Conservation (phyloP, 1,284 basidiomycete genomes). For the Cutaneotrichosporon mucoides region DNA sequence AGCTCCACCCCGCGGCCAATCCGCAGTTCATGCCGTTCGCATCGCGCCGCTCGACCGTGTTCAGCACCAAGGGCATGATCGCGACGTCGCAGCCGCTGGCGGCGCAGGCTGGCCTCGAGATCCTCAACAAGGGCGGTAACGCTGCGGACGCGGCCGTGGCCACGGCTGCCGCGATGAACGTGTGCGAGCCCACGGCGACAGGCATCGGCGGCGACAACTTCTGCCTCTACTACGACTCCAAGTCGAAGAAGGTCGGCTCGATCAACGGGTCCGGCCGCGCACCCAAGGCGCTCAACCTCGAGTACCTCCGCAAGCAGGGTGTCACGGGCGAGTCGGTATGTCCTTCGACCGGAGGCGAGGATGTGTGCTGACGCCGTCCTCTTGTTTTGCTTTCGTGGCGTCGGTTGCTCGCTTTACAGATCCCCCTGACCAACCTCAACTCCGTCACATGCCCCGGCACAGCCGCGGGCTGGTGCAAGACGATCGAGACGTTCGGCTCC, state of each 20-base stretch:
- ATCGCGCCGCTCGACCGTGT: constrained; percentile 28
- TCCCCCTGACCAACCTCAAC: constrained; percentile 73
- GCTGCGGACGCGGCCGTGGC: constrained; percentile 70
- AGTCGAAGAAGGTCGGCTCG: constrained; percentile 64
- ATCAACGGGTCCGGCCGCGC: constrained; percentile 65
- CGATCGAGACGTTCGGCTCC: constrained; percentile 74
- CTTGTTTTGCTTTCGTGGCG: no score
- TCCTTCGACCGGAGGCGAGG: background rate
- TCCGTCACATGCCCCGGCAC: constrained; percentile 91
- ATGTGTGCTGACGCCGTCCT: background rate
- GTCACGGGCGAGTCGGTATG: constrained; percentile 56
- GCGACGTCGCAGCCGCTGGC: constrained; percentile 80
- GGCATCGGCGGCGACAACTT: constrained; percentile 63
- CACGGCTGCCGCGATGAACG: constrained; percentile 81
- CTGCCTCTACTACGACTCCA: constrained; percentile 83
- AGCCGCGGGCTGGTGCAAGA: constrained; percentile 92
- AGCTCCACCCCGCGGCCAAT: constrained; percentile 39
- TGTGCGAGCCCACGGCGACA: constrained; percentile 60
- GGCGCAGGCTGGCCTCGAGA: constrained; percentile 76
- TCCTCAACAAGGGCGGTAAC: constrained; percentile 79
- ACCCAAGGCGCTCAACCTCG: constrained; percentile 72
- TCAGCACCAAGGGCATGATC: constrained; percentile 78
- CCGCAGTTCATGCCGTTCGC: constrained; percentile 43
- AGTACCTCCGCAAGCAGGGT: constrained; percentile 67
- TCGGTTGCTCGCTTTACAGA: constrained; percentile 37